Conservation (phyloP, 148 eudicot species). For the Chenopodium album region DNA sequence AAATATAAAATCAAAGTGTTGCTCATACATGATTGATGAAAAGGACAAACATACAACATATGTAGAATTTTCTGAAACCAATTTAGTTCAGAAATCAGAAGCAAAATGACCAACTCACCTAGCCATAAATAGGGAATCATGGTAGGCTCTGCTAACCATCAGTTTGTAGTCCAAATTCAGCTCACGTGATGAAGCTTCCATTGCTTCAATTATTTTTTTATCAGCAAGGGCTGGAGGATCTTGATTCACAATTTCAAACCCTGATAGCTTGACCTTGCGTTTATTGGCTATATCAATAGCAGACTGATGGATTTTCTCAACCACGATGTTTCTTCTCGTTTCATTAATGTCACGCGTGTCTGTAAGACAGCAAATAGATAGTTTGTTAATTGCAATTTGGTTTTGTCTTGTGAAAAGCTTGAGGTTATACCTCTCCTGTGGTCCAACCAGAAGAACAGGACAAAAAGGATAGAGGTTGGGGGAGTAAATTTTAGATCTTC, state of each 20-base stretch:
- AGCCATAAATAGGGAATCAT: slow-evolving; percentile 98
- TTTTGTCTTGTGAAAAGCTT: neutral
- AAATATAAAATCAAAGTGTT: neutral
- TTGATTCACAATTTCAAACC: slow-evolving; percentile 82
- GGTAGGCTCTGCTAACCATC: slow-evolving; percentile 99
- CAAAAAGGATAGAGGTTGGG: neutral
- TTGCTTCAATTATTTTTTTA: slow-evolving; percentile 58
- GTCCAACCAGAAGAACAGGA: neutral
- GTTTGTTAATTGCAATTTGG: neutral
- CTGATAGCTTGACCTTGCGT: slow-evolving; percentile 68
- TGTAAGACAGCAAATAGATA: slow-evolving; percentile 16
- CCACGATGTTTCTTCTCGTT: slow-evolving; percentile 67
- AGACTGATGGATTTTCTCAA: slow-evolving; percentile 74
- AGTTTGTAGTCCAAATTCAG: slow-evolving; percentile 65
- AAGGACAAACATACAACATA: neutral
- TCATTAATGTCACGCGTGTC: slow-evolving; percentile 93
- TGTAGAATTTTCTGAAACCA: neutral
- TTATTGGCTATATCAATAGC: slow-evolving; percentile 68
- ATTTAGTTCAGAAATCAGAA: neutral
- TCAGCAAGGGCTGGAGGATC: slow-evolving; percentile 94
- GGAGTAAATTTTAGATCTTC: neutral
- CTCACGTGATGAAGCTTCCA: slow-evolving; percentile 74
- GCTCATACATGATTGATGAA: neutral
- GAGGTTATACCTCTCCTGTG: neutral
- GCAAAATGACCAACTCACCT: slow-evolving; percentile 43